Evolutionary conservation across 1,284 basidiomycete species (phyloP), one percentile per base, ranked within the genome.

Genomic region (Ceratobasidium theobromae): DNA sequence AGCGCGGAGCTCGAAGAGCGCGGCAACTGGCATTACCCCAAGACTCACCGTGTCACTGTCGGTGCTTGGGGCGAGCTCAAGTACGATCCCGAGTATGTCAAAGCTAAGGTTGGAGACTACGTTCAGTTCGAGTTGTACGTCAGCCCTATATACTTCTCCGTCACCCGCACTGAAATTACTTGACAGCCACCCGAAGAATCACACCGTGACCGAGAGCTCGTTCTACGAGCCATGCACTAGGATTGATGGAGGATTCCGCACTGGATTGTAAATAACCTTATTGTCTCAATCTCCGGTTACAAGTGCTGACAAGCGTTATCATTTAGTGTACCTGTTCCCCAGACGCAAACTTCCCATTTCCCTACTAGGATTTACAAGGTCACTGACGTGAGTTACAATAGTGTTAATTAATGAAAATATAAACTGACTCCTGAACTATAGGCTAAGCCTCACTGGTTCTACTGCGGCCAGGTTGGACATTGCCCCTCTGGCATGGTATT

Each of bases 401-500:
- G 14, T n/a, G 14, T 18, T 9, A 18, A 3, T 28, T 45, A 11
- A 9, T 3, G 18, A 23, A 49, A 2, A n/a, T 11, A 1, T 28
- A 30, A 38, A 60, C 30, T 21, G 12, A 35, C n/a, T 11, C 5
- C 23, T n/a, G 35, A 14, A 4, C 28, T 48, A 11, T 40, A 43
- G 43, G 21, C n/a, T 9, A 43, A 65, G 23, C 55, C 66, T 11
- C 51, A 64, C 57, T 67, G 66, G 66, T 58, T 67, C 40, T 57
- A 67, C 66, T 67, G 66, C 33, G 51, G 54, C 30, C 66, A 67
- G 28, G 25, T 45, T 38, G 57, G 57, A 5, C 57, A 60, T 25
- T 60, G 57, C 16, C 30, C 57, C 28, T 25, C 27, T 16, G 66
- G 66, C 18, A 67, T 67, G 66, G 58, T 67, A 28, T 67, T 67